These are phyloP conservation scores for Hymenotorrendiella dingleyae DNA, from an alignment of 2,329 filamentous ascomycete species.

Conservation along the genomic window DNA sequence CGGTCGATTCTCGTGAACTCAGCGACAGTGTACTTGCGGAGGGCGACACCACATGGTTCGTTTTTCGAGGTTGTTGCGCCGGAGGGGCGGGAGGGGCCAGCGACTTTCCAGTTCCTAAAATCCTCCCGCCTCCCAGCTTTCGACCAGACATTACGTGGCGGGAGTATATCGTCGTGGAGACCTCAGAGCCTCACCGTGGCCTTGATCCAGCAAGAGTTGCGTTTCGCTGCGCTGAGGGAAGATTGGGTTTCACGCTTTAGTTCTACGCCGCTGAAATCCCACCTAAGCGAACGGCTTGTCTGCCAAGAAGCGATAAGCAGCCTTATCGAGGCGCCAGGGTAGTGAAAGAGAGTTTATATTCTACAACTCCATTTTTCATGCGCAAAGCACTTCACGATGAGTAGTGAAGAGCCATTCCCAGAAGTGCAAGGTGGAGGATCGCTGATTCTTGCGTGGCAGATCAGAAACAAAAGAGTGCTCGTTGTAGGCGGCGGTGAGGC, in stretches of 20 bases:
- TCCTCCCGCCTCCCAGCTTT: constrained; percentile 86
- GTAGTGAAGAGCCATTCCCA: constrained; percentile 51
- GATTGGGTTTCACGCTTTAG: no score
- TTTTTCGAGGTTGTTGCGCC: constrained; percentile 27
- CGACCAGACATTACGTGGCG: constrained; percentile 72
- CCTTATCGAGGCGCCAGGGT: neutral
- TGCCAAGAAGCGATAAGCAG: constrained; percentile 8
- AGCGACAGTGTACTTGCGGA: constrained; percentile 72
- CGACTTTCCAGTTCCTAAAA: constrained; percentile 80
- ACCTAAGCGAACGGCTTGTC: no score
- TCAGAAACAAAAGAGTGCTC: constrained; percentile 81
- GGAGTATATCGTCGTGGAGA: constrained; percentile 16
- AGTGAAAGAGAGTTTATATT: no score
- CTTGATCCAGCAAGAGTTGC: no score
- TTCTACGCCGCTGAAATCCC: no score
- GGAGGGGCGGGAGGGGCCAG: constrained; percentile 60
- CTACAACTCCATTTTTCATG: no score
- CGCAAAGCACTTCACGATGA: no score
- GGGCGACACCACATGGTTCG: constrained; percentile 43
- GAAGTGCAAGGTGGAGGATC: constrained; percentile 85
- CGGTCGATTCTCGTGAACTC: constrained; percentile 66
- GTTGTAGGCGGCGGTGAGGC: constrained; percentile 95
- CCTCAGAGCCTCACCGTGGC: constrained; percentile 21
- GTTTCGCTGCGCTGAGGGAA: no score
- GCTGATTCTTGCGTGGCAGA: constrained; percentile 92